phyloP scores from a whole-genome alignment of 2,329 filamentous ascomycete species.

The Dendrostoma leiphaemia region DNA sequence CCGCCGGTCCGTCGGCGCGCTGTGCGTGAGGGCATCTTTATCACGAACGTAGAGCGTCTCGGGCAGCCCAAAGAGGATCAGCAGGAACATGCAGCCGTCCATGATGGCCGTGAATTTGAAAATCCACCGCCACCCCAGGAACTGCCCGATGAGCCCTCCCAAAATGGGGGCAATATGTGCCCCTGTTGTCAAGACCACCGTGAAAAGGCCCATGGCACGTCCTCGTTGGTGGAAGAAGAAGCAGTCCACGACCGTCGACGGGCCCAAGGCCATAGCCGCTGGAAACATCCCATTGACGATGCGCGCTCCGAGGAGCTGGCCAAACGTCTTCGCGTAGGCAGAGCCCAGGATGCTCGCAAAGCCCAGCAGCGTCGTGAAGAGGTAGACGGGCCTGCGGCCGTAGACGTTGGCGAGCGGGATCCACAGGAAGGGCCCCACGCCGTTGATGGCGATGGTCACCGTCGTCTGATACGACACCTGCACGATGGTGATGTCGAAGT shows the following conservation, averaged over 20 bases:
- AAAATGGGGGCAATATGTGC: slow-evolving; percentile 28
- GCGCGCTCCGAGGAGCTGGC: slow-evolving; percentile 22
- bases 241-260: slow-evolving; percentile 28
- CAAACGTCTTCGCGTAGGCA: slow-evolving; percentile 20
- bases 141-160: slow-evolving; percentile 16
- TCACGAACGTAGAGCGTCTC: slow-evolving; percentile 29
- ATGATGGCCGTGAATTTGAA: slow-evolving; percentile 27
- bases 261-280: slow-evolving; percentile 29
- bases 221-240: slow-evolving; percentile 31
- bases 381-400: slow-evolving; percentile 24
- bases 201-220: slow-evolving; percentile 28
- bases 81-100: slow-evolving; percentile 25
- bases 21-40: not conserved
- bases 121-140: slow-evolving; percentile 16
- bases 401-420: slow-evolving; percentile 24
- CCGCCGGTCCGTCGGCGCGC: not conserved
- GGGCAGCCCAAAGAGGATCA: slow-evolving; percentile 27
- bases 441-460: slow-evolving; percentile 27
- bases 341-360: slow-evolving; percentile 21
- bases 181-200: slow-evolving; percentile 27
- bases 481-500: slow-evolving; percentile 23
- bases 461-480: slow-evolving; percentile 26
- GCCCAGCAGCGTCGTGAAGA: slow-evolving; percentile 23
- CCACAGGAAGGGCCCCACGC: slow-evolving; percentile 20
- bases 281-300: slow-evolving; percentile 29